A percentile compares a stretch with the other conserved stretches of the same genome.
Conservation (phyloP, 2,329 filamentous ascomycete genomes). For the Cercospora brassicicola region DNA sequence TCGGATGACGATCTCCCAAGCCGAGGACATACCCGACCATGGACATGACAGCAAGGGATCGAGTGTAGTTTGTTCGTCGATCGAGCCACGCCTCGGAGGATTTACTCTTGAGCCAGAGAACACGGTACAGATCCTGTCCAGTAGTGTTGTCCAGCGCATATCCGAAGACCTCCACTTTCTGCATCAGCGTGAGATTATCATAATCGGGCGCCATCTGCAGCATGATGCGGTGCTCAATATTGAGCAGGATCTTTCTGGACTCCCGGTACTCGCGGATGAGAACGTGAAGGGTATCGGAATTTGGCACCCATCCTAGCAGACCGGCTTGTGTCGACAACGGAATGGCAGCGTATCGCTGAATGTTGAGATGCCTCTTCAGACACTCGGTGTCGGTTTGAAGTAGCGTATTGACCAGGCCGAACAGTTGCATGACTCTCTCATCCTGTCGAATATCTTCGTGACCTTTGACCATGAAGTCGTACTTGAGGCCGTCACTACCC, state of each 20-base stretch:
- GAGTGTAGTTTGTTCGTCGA: constrained; percentile 96
- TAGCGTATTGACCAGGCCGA: constrained; percentile 94
- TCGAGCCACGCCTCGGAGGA: constrained; percentile 98
- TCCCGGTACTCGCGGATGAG: constrained; percentile 97
- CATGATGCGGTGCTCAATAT: constrained; percentile 99
- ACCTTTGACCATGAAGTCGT: constrained; percentile 93
- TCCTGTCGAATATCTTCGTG: constrained; percentile 99
- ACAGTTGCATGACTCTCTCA: constrained; percentile 98
- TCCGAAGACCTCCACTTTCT: constrained; percentile 99
- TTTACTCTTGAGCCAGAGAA: constrained; percentile 98
- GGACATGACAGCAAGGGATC: constrained; percentile 97
- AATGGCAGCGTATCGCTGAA: constrained; percentile 94
- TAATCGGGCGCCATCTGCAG: constrained; percentile 99
- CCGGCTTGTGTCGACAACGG: constrained; percentile 95
- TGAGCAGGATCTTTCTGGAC: constrained; percentile 92
- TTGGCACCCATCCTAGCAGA: constrained; percentile 92
- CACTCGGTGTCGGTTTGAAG: constrained; percentile 91
- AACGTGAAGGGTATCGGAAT: constrained; percentile 95
- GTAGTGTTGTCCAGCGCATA: constrained; percentile 99
- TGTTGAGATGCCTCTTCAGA: constrained; percentile 94
- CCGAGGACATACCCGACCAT: constrained; percentile 99
- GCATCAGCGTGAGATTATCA: constrained; percentile 97
- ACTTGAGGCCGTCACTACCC: constrained; percentile 83
- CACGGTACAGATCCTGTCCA: constrained; percentile 94
- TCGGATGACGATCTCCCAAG: constrained; percentile 92